These are phyloP conservation scores for Sextonia rubra DNA, from an alignment of 164 flowering plant genomes.

Conservation along the genomic window DNA sequence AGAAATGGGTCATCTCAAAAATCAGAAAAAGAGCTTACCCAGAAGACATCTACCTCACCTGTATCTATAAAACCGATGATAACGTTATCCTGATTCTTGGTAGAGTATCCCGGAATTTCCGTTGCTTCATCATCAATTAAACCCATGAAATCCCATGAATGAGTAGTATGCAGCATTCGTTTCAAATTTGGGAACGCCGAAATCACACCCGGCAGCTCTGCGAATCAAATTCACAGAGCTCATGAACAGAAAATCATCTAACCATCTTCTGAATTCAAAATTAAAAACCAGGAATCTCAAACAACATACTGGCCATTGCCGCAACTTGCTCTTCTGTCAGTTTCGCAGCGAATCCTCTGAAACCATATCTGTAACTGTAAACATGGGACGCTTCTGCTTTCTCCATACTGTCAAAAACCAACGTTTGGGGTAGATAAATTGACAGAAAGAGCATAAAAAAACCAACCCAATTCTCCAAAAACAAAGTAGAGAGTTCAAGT, in stretches of 20 bases:
- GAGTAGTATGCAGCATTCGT: constrained; percentile 68
- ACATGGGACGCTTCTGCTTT: constrained; percentile 59
- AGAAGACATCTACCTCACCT: constrained; percentile 27
- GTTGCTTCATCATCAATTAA: constrained; percentile 52
- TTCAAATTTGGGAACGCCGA: constrained; percentile 67
- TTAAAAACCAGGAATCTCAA: background rate
- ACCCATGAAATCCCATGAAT: constrained; percentile 92
- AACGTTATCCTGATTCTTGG: constrained; percentile 66
- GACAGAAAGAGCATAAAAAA: background rate
- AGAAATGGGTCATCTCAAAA: background rate
- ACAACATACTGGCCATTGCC: constrained; percentile 43
- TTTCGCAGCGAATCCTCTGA: constrained; percentile 78
- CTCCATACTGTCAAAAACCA: constrained; percentile 35
- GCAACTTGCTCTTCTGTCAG: constrained; percentile 58
- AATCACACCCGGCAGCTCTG: constrained; percentile 80
- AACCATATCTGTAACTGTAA: constrained; percentile 67
- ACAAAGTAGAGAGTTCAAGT: background rate
- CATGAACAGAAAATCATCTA: background rate
- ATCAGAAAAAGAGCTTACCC: background rate
- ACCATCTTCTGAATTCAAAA: background rate
- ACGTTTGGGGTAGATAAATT: background rate
- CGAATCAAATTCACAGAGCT: constrained; percentile 5
- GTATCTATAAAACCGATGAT: constrained; percentile 78
- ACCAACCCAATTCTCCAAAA: background rate
- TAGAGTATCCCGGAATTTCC: constrained; percentile 68